Conservation (phyloP, 2,329 filamentous ascomycete genomes). For the Cladosporium sp. region DNA sequence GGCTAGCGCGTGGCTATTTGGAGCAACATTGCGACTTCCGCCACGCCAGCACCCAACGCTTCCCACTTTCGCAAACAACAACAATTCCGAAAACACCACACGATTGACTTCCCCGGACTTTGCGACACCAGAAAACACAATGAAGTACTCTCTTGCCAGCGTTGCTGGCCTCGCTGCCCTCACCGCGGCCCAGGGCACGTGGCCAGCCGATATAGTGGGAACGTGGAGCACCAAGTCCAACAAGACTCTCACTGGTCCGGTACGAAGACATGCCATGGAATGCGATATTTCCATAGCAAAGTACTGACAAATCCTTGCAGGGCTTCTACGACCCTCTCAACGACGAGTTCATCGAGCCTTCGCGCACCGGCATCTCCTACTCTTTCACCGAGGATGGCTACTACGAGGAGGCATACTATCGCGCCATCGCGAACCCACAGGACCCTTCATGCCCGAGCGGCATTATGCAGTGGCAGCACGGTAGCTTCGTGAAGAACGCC, state of each 20-base stretch:
- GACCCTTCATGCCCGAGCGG: conserved; percentile 41
- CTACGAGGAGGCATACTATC: conserved; percentile 67
- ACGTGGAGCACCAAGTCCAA: conserved; percentile 70
- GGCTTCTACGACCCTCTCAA: conserved; percentile 65
- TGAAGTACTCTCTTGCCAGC: conserved; percentile 28
- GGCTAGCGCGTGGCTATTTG: not conserved
- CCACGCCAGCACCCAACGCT: not conserved
- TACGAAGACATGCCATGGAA: conserved; percentile 37
- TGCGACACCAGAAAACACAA: conserved; percentile 11
- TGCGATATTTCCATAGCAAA: not conserved
- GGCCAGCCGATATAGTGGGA: conserved; percentile 51
- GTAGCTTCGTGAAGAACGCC: conserved; percentile 52
- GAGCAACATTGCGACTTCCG: not conserved
- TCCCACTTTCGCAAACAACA: not conserved
- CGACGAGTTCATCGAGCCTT: conserved; percentile 63
- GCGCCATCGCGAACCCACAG: conserved; percentile 59
- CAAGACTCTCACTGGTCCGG: conserved; percentile 64
- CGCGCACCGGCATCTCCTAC: conserved; percentile 65
- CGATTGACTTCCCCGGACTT: not conserved
- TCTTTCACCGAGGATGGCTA: conserved; percentile 66
- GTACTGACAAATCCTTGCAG: conserved; percentile 36
- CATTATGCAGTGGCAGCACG: conserved; percentile 59
- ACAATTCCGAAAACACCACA: not conserved
- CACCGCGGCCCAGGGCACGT: conserved; percentile 19
- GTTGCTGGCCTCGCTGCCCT: conserved; percentile 21